These are phyloP conservation scores for Raphanus hybrid DNA, from an alignment of 441 rosid genomes.

Conservation along the genomic window DNA sequence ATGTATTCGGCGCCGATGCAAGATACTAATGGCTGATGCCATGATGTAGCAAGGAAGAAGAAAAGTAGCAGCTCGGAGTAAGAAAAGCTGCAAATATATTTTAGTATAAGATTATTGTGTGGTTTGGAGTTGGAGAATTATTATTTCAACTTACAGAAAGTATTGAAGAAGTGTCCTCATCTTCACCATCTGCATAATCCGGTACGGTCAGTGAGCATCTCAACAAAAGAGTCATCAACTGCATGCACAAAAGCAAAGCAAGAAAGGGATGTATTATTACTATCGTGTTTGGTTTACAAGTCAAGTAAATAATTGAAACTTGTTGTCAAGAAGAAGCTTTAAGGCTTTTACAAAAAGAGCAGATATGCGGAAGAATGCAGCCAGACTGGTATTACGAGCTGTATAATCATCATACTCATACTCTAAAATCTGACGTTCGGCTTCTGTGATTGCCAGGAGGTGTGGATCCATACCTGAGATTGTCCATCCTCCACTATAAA, in stretches of 20 bases:
- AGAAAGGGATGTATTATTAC: neutral
- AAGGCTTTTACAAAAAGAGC: conserved; percentile 64
- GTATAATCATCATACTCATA: conserved; percentile 82
- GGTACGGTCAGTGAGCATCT: conserved; percentile 68
- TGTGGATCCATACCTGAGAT: conserved; percentile 89
- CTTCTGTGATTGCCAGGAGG: conserved; percentile 82
- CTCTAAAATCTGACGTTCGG: conserved; percentile 80
- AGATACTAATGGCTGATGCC: conserved; percentile 94
- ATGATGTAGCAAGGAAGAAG: conserved; percentile 93
- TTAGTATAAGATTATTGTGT: no score
- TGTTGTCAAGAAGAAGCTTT: neutral
- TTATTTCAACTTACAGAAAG: conserved; percentile 80
- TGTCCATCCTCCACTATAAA: conserved; percentile 86
- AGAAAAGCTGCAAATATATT: conserved; percentile 54
- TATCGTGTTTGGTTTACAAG: neutral
- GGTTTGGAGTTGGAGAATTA: no score
- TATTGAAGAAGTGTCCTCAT: conserved; percentile 60
- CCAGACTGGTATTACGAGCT: conserved; percentile 76
- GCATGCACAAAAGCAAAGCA: conserved; percentile 40
- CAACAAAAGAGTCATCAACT: conserved; percentile 84
- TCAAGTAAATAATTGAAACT: neutral
- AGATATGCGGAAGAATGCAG: conserved; percentile 87
- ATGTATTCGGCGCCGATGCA: conserved; percentile 76
- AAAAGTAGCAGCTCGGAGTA: conserved; percentile 86
- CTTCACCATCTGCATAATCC: conserved; percentile 62